phyloP scores from a whole-genome alignment of 2,329 filamentous ascomycete species.

The Ambrosiella beaveri region DNA sequence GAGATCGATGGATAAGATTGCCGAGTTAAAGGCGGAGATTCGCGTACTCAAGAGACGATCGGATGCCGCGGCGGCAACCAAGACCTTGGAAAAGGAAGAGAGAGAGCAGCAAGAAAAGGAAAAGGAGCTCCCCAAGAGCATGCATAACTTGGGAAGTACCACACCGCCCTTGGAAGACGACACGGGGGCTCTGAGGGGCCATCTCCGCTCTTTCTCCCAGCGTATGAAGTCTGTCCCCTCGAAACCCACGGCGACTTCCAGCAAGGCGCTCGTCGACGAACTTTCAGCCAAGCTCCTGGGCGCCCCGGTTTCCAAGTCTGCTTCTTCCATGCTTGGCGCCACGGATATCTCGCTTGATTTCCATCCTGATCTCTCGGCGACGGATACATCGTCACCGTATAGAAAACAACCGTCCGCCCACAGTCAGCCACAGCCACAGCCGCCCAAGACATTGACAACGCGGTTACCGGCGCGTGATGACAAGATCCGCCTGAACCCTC shows the following conservation, averaged over 20 bases:
- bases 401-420: no score
- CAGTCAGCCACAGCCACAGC: no score
- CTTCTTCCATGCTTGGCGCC: conserved; percentile 22
- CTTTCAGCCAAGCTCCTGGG: neutral
- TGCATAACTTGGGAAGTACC: neutral
- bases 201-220: neutral
- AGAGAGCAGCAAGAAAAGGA: neutral
- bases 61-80: neutral
- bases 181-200: neutral
- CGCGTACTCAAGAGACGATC: conserved; percentile 20
- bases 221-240: neutral
- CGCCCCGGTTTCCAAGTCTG: conserved; percentile 16
- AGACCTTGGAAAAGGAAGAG: neutral
- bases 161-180: conserved; percentile 4
- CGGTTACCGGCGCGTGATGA: neutral
- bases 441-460: neutral
- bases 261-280: neutral
- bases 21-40: conserved; percentile 36
- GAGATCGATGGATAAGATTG: conserved; percentile 39
- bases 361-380: conserved; percentile 3
- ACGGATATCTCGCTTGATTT: conserved; percentile 13
- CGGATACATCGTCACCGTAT: neutral
- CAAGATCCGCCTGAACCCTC: neutral
- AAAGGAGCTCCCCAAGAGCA: neutral
- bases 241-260: neutral